Evolutionary conservation across 768 basidiomycete genomes (phyloP), one percentile per base, ranked within the genome.

Genomic region (Podaxis carcinomalis): DNA sequence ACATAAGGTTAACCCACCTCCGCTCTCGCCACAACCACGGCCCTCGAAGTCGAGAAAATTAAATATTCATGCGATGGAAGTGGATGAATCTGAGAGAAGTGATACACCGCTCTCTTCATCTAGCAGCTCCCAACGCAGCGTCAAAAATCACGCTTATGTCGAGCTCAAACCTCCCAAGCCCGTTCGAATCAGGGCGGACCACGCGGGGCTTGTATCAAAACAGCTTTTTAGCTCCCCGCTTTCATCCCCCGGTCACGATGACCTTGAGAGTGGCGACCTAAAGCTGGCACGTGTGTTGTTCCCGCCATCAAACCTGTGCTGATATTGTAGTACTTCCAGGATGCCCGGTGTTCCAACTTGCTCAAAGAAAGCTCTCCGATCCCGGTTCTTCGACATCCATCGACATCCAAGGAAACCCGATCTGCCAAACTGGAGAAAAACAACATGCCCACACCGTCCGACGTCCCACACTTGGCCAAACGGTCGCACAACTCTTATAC

Each of bases 91-190:
- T 14, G 10, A 49, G 47, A 49, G 47, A 27, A 49, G 47, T 25
- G 47, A 44, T 40, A 40, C 37, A 3, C 16, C 49, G 16, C 37
- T 13, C 16, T 59, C 57, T n/a, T 36, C 50, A 13, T 25, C 46
- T 6, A 57, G 28, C 27, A 39, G 44, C 19, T 51, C 57, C 25
- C 50, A 59, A 32, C 35, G 37, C 27, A 51, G 57, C 11, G 39
- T 59, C 21, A 51, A 51, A 32, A 59, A 59, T 28, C 35, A 51
- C 28, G 57, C 57, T 11, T 59, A 59, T 35, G 50, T 59, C 49
- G 57, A 59, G 16, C 25, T 59, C n/a, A 59, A 59, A 25, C 50
- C 16, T 25, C 19, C 11, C n/a, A 35, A 49, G 35, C 27, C 32
- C 49, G 32, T 21, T 16, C 50, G 21, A 19, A 9, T 53, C 56